Evolutionary conservation across 2,329 filamentous ascomycete genomes (phyloP).

Genomic region (Penicillium fuscoglaucum): DNA sequence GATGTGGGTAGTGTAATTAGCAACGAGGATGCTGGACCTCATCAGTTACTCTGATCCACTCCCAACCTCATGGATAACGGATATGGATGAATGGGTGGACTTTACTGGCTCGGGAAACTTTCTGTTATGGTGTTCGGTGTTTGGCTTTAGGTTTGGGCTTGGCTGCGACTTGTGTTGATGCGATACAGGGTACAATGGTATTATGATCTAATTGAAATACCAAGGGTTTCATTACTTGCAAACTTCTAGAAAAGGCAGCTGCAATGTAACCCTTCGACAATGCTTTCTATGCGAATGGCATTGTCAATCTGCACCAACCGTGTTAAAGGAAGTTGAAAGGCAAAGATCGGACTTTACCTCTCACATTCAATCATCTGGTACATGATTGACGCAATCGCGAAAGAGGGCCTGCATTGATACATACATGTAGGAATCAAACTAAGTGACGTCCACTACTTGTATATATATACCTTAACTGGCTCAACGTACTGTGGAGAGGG

Average conservation of each 20-base stretch:
- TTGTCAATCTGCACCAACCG: not conserved
- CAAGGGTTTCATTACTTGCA: not conserved
- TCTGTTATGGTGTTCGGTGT: not conserved
- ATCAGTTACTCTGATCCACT: constrained; percentile 20
- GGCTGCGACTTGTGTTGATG: not conserved
- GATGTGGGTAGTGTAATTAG: constrained; percentile 48
- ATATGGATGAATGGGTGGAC: not conserved
- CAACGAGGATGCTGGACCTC: constrained; percentile 39
- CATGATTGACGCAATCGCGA: not conserved
- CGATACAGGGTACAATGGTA: not conserved
- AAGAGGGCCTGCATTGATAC: not conserved
- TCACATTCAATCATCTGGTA: not conserved
- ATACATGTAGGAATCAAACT: not conserved
- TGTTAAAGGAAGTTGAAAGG: not conserved
- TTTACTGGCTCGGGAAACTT: not conserved
- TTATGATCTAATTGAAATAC: not conserved
- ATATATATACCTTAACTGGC: not conserved
- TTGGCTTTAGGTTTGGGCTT: not conserved
- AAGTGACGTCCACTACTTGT: not conserved
- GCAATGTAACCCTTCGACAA: not conserved
- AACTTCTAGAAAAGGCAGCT: not conserved
- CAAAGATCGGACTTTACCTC: not conserved
- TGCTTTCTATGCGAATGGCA: not conserved
- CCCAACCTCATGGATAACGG: not conserved
- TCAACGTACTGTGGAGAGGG: too few relatives aligned